Evolutionary conservation across 73 alveolate species (phyloP), one percentile per base, ranked within the genome.

Genomic region (Paramecium tetraurelia): DNA sequence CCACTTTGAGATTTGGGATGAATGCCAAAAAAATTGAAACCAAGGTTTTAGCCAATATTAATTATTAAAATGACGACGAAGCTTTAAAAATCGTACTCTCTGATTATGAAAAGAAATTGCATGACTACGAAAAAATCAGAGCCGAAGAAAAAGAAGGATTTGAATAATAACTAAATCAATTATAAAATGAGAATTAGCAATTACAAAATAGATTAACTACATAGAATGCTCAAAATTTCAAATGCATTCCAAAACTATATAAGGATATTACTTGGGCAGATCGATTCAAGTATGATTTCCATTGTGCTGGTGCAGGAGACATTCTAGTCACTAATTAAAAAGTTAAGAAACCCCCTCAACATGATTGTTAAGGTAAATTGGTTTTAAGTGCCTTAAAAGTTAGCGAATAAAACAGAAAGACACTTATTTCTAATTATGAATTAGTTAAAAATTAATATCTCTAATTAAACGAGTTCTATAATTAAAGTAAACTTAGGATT

Each of bases 1-100:
- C 92, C 14, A 92, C 95, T 8, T 44, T 92, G n/a, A 92, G 95
- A 83, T 92, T 92, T 83, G 94, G 94, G 1, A 31, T 89, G 88
- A 89, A 89, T 46, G 94, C 94, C 1, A 89, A 89, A 71, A 89
- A 89, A 22, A 89, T 89, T 7, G 94, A 89, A 72, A 70, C 86
- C 6, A 27, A 89, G 50, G 85, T 89, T 1, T 10, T 44, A 22
- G 90, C 75, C 18, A 80, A 80, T 80, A 80, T 80, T 2, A 41
- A 46, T 27, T 31, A 48, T 80, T 5, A 80, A 44, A 43, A 80
- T 80, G 90, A 80, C 24, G 90, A 80, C 43, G 90, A 80, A 7
- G 90, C 90, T 0, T 63, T 80, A 11, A 80, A 80, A 46, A 80
- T 80, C 27, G 12, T 80, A 11, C 48, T 80, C 0, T 80, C 90